A percentile compares a stretch with the other conserved stretches of the same genome.
Conservation (phyloP, 2,329 filamentous ascomycete genomes). For the Sordariomycetes sp. region DNA sequence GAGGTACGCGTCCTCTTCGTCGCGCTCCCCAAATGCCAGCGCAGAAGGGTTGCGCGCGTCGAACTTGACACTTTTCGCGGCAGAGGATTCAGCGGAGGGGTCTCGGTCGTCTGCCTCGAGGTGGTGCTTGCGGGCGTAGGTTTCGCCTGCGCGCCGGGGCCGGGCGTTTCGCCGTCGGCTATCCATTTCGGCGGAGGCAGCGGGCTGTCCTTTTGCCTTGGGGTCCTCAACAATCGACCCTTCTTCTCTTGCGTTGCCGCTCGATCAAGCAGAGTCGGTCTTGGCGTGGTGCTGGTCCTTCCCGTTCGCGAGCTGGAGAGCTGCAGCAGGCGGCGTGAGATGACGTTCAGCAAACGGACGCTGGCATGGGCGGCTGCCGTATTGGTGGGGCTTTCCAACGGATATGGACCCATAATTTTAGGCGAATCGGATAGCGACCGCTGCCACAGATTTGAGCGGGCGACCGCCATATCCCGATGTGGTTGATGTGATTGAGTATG, state of each 20-base stretch:
- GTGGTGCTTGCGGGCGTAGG: constrained; percentile 67
- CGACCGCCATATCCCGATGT: not conserved
- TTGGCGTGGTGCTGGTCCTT: not conserved
- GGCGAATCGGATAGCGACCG: not conserved
- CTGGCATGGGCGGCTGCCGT: not conserved
- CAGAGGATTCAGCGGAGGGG: constrained; percentile 28
- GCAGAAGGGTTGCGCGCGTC: constrained; percentile 91
- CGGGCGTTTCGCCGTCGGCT: constrained; percentile 56
- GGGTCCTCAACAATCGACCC: not conserved
- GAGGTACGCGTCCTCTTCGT: constrained; percentile 53
- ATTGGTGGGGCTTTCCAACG: not conserved
- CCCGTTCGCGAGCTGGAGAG: not conserved
- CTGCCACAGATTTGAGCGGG: not conserved
- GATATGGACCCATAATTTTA: not conserved
- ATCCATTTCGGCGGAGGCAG: constrained; percentile 28
- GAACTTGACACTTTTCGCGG: constrained; percentile 74
- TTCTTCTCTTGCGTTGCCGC: not conserved
- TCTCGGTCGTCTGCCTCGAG: constrained; percentile 36
- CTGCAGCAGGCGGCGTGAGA: not conserved
- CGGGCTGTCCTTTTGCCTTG: not conserved
- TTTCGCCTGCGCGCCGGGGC: constrained; percentile 74
- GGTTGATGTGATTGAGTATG: no score
- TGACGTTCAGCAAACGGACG: not conserved
- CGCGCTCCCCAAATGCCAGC: constrained; percentile 69
- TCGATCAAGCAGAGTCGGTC: not conserved